Evolutionary conservation across 495 filamentous ascomycete species (phyloP).

Genomic region (Aspergillus haitiensis): DNA sequence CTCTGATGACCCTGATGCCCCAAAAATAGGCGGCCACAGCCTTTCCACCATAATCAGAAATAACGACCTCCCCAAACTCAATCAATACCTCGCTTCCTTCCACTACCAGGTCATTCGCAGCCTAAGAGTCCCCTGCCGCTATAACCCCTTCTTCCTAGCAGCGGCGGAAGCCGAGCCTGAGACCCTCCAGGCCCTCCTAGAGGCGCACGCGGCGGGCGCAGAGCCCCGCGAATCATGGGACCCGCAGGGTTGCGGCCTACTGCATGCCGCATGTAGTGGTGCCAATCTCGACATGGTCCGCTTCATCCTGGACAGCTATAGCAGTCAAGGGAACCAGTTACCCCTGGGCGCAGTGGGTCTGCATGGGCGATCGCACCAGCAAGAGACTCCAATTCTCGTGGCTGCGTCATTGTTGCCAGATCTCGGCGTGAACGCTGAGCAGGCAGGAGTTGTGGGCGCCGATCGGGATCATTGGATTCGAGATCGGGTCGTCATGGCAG

Average conservation of each 20-base stretch:
- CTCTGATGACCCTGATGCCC: not conserved
- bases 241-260: not conserved
- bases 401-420: not conserved
- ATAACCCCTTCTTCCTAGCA: not conserved
- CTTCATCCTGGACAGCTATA: not conserved
- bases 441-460: not conserved
- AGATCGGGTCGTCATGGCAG: not conserved
- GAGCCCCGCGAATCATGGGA: not conserved
- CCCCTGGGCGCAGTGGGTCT: not conserved
- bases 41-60: not conserved
- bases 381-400: not conserved
- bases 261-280: not conserved
- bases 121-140: not conserved
- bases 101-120: not conserved
- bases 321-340: not conserved
- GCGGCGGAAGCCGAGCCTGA: not conserved
- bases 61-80: not conserved
- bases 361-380: not conserved
- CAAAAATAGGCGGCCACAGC: not conserved
- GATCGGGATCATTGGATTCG: not conserved
- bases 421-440: not conserved
- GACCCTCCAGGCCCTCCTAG: not conserved
- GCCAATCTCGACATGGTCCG: not conserved
- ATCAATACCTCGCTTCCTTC: not conserved
- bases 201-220: not conserved